These are phyloP conservation scores for Fusarium sp. DNA, from an alignment of 2,329 filamentous ascomycete species.

Conservation along the genomic window DNA sequence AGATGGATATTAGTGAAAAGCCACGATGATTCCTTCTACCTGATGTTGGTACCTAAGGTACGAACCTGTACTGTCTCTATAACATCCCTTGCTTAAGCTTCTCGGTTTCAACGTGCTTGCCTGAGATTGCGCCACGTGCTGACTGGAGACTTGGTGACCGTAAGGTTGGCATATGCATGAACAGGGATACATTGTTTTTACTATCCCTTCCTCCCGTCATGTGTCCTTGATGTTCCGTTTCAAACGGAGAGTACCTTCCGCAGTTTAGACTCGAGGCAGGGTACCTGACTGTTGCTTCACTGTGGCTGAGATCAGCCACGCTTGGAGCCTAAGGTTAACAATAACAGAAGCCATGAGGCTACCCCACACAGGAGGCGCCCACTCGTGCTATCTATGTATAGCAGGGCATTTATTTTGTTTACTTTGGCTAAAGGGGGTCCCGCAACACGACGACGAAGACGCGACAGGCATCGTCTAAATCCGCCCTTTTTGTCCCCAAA, in stretches of 20 bases:
- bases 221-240: conserved; percentile 28
- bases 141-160: conserved; percentile 9
- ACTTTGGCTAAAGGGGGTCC: conserved; percentile 45
- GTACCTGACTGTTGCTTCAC: neutral
- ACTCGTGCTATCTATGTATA: neutral
- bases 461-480: conserved; percentile 43
- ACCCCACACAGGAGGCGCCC: conserved; percentile 27
- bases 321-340: conserved; percentile 38
- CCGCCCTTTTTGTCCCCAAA: conserved; percentile 36
- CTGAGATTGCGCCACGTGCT: conserved; percentile 30
- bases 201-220: conserved; percentile 3
- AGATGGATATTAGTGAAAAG: neutral
- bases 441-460: conserved; percentile 45
- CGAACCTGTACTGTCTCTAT: neutral
- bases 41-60: neutral
- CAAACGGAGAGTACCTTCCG: conserved; percentile 21
- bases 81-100: conserved; percentile 23
- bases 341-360: conserved; percentile 2
- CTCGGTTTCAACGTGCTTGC: conserved; percentile 29
- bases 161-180: conserved; percentile 1
- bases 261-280: neutral
- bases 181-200: conserved; percentile 15
- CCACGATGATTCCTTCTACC: conserved; percentile 1
- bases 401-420: conserved; percentile 48
- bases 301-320: conserved; percentile 21